phyloP scores from a whole-genome alignment of 306 rosid genomes.

The Vigna hirtella region DNA sequence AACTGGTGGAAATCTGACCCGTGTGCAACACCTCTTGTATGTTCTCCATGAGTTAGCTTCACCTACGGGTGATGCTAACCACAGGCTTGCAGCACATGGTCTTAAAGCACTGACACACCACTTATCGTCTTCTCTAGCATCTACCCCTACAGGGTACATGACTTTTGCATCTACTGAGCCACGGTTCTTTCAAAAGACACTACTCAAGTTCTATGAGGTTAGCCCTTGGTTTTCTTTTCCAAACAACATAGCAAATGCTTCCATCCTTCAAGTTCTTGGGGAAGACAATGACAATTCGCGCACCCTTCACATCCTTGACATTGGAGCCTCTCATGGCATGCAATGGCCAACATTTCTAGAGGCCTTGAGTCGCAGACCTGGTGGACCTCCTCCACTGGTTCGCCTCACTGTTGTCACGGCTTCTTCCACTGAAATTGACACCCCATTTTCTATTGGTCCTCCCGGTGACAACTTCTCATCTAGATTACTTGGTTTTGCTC shows the following conservation, averaged over 20 bases:
- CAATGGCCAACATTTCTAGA: constrained; percentile 95
- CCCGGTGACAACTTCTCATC: constrained; percentile 71
- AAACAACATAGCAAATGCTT: constrained; percentile 79
- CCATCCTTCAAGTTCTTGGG: constrained; percentile 78
- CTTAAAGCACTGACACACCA: constrained; percentile 67
- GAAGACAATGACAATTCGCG: constrained; percentile 51
- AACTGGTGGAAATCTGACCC: constrained; percentile 56
- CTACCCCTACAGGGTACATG: constrained; percentile 44
- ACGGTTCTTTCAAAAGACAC: constrained; percentile 67
- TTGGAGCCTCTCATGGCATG: constrained; percentile 91
- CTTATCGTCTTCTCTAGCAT: constrained; percentile 55
- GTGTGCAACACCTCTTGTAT: constrained; percentile 82
- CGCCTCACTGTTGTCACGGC: constrained; percentile 78
- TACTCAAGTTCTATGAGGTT: constrained; percentile 83
- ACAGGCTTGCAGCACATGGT: constrained; percentile 79
- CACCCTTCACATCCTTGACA: constrained; percentile 81
- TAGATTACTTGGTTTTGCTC: constrained; percentile 74
- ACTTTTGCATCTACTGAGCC: constrained; percentile 76
- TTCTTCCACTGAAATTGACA: constrained; percentile 49
- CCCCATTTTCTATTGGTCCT: constrained; percentile 80
- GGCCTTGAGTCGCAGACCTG: constrained; percentile 79
- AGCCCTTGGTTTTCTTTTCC: constrained; percentile 97
- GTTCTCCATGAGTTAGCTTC: constrained; percentile 92
- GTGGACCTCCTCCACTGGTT: constrained; percentile 85
- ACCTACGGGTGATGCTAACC: constrained; percentile 81